Evolutionary conservation across 2,329 filamentous ascomycete species (phyloP), one percentile per base, ranked within the genome.

Genomic region (Botrytis tulipae): DNA sequence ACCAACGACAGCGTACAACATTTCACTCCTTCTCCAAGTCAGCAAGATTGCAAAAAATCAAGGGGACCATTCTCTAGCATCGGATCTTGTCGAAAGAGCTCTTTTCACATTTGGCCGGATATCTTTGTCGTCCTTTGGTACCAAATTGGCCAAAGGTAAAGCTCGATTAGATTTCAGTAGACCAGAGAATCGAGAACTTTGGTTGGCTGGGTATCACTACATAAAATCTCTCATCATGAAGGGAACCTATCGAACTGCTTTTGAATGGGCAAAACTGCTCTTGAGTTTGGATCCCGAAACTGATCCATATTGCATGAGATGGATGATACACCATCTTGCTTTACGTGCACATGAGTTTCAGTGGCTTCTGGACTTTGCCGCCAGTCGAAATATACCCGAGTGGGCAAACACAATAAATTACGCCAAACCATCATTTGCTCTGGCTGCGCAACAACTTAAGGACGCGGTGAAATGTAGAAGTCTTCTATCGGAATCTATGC

Each of bases 21-120:
- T 98, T 77, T 96, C 94, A 1, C 95, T 93, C 3, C 87, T 98
- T n/a, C 90, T 98, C 35, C 95, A 98, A 81, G 94, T 97, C 42
- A 97, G 93, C 75, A 93, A 94, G 81, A 92, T 98, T 68, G 94
- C 94, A 20, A 95, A 96, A 81, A 93, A 97, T 77, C 94, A 98
- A 80, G 90, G 94, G 71, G 96, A 98, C 80, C 91, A 94, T 81
- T 90, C 95, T 1, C 88, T 96, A 6, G 91, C 95, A 0, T 92
- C 93, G 5, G 95, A 98, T 79, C 87, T 98, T 2, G 89, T 97
- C 71, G 95, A 98, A 83, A 89, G 96, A 63, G 95, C 95, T 0
- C 87, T 99, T 9, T 98, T 98, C 83, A 93, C 93, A 0, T 95
- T 98, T 80, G 96, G 95, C n/a, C 89, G 95, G 54, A 93, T 94